Evolutionary conservation across 179 eudicot genomes (phyloP).

Genomic region (Drosera spatulata): DNA sequence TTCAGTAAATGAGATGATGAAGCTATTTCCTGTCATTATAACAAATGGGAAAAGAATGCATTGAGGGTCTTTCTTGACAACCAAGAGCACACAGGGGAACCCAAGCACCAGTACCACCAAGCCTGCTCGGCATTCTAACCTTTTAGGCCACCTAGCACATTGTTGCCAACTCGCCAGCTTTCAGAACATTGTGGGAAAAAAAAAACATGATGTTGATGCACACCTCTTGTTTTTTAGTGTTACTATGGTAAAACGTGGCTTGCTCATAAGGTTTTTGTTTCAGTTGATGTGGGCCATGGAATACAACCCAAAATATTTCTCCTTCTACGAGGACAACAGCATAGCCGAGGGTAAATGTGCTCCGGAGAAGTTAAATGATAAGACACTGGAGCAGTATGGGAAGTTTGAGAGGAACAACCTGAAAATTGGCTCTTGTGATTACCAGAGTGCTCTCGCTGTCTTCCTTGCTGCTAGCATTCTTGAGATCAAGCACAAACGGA

Average conservation of each 20-base stretch:
- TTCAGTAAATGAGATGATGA: no score
- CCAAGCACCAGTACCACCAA: no score
- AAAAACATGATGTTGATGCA: not conserved
- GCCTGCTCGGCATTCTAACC: no score
- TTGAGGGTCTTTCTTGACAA: no score
- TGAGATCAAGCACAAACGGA: slow-evolving; percentile 36
- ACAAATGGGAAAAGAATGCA: no score
- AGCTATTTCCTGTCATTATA: no score
- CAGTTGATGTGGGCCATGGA: slow-evolving; percentile 53
- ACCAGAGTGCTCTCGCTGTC: slow-evolving; percentile 35
- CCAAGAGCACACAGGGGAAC: no score
- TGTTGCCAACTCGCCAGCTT: no score
- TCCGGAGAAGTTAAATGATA: slow-evolving; percentile 21
- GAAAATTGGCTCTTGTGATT: slow-evolving; percentile 27
- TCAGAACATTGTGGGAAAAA: no score
- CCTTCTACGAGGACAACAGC: slow-evolving; percentile 29
- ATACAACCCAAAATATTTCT: slow-evolving; percentile 40
- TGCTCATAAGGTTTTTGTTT: slow-evolving; percentile 12
- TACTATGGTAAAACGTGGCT: slow-evolving; percentile 9
- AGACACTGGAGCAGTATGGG: slow-evolving; percentile 26
- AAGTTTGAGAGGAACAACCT: slow-evolving; percentile 39
- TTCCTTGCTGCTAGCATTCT: slow-evolving; percentile 48
- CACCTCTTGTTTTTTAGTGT: not conserved
- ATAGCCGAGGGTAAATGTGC: slow-evolving; percentile 19
- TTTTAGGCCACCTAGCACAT: no score